A percentile compares a stretch with the other conserved stretches of the same genome.
These are phyloP conservation scores for Platanthera guangdongensis DNA, from an alignment of 106 monocot species.

Conservation along the genomic window DNA sequence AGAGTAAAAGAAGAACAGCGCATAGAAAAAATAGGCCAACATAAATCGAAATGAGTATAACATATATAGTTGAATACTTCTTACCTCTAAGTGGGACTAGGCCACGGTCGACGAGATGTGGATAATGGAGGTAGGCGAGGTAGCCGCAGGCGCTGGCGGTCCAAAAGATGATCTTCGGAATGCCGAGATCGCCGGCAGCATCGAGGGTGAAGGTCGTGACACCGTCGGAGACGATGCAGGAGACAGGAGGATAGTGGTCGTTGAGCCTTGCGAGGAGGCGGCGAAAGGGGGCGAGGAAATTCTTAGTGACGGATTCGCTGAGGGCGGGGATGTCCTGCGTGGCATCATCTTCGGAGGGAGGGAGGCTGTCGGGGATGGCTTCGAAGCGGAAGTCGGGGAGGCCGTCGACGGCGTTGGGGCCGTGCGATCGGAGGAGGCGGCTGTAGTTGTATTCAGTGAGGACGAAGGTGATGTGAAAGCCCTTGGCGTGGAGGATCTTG, in stretches of 20 bases:
- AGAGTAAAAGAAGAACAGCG: no score
- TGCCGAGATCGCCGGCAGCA: constrained; percentile 7
- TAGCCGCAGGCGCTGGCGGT: constrained; percentile 10
- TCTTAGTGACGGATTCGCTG: constrained; percentile 1
- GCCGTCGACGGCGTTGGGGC: background rate
- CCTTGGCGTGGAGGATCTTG: constrained; percentile 30
- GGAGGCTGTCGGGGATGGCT: constrained; percentile 10
- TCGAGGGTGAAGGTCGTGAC: constrained; percentile 20
- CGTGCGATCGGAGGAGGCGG: constrained; percentile 17
- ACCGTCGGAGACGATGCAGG: constrained; percentile 11
- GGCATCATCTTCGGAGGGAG: constrained; percentile 1
- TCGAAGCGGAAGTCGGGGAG: constrained; percentile 14
- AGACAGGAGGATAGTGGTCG: constrained; percentile 5
- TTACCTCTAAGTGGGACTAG: constrained; percentile 7
- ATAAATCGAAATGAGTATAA: no score
- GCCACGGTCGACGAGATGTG: background rate
- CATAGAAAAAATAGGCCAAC: no score
- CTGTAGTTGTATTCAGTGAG: constrained; percentile 44
- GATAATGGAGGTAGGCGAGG: background rate
- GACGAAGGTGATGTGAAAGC: constrained; percentile 57
- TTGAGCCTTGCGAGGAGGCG: constrained; percentile 4
- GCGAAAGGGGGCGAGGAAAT: constrained; percentile 2
- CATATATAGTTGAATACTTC: background rate
- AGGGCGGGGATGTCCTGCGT: constrained; percentile 13
- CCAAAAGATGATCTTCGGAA: background rate